Evolutionary conservation across 2,329 filamentous ascomycete species (phyloP).

Genomic region (Aspergillus sojae): DNA sequence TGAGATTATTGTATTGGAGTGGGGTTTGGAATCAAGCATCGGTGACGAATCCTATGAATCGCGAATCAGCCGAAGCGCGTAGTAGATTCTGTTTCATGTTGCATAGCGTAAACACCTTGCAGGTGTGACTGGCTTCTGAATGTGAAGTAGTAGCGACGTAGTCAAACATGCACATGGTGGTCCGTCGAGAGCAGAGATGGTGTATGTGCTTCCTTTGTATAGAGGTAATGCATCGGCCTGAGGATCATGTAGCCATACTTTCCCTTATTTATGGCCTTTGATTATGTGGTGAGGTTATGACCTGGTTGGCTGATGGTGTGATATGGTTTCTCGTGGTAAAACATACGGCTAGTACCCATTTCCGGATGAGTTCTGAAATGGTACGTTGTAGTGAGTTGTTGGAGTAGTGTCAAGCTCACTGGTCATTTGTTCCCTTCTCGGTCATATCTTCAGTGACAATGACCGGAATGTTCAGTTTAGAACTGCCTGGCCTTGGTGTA

Average conservation of each 20-base stretch:
- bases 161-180: background rate
- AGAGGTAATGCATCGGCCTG: background rate
- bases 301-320: background rate
- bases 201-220: background rate
- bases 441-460: constrained; percentile 23
- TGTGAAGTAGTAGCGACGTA: background rate
- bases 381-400: background rate
- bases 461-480: constrained; percentile 19
- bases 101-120: background rate
- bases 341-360: too few species aligned
- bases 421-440: background rate
- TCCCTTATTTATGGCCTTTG: background rate
- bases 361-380: background rate
- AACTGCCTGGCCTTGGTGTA: background rate
- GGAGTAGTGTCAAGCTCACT: background rate
- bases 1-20: background rate
- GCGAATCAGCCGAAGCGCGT: background rate
- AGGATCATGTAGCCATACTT: background rate
- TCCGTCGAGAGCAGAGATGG: background rate
- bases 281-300: background rate
- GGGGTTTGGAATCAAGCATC: background rate
- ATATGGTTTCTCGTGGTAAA: background rate
- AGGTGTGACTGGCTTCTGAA: background rate
- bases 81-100: background rate
- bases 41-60: background rate